Percentiles rank a stretch among this genome's conserved stretches.
These are phyloP conservation scores for Hypoxylon subgilvum DNA, from an alignment of 495 filamentous ascomycete species.

Conservation along the genomic window DNA sequence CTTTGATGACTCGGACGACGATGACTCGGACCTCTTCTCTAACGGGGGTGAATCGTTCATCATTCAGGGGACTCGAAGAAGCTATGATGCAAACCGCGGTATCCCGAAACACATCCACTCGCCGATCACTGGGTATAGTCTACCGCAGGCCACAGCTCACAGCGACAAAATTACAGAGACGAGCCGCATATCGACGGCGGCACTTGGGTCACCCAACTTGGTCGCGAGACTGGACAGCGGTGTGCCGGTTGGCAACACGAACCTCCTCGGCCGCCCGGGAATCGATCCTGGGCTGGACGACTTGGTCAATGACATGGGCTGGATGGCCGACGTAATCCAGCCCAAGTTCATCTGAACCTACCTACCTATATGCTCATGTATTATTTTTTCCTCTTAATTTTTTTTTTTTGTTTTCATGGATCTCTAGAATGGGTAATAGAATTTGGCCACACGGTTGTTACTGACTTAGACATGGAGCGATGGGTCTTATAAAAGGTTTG, in stretches of 20 bases:
- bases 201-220: slow-evolving; percentile 39
- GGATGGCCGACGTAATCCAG: slow-evolving; percentile 52
- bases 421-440: slow-evolving; percentile 30
- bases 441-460: slow-evolving; percentile 27
- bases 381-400: neutral
- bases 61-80: slow-evolving; percentile 14
- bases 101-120: slow-evolving; percentile 30
- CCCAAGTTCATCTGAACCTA: slow-evolving; percentile 33
- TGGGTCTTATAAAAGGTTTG: slow-evolving; percentile 15
- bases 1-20: slow-evolving; percentile 53
- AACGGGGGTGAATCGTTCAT: slow-evolving; percentile 24
- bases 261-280: slow-evolving; percentile 41
- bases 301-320: slow-evolving; percentile 52
- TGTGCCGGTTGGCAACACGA: slow-evolving; percentile 34
- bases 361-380: neutral
- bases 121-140: slow-evolving; percentile 51
- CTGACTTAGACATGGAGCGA: slow-evolving; percentile 13
- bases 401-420: slow-evolving; percentile 1
- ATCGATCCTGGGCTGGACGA: slow-evolving; percentile 51
- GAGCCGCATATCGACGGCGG: slow-evolving; percentile 14
- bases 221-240: slow-evolving; percentile 37
- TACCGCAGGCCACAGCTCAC: slow-evolving; percentile 43
- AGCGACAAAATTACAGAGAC: slow-evolving; percentile 24
- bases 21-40: slow-evolving; percentile 36
- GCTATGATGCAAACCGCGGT: slow-evolving; percentile 1